These are phyloP conservation scores for Suillus occidentalis DNA, from an alignment of 768 basidiomycete species.

Conservation along the genomic window DNA sequence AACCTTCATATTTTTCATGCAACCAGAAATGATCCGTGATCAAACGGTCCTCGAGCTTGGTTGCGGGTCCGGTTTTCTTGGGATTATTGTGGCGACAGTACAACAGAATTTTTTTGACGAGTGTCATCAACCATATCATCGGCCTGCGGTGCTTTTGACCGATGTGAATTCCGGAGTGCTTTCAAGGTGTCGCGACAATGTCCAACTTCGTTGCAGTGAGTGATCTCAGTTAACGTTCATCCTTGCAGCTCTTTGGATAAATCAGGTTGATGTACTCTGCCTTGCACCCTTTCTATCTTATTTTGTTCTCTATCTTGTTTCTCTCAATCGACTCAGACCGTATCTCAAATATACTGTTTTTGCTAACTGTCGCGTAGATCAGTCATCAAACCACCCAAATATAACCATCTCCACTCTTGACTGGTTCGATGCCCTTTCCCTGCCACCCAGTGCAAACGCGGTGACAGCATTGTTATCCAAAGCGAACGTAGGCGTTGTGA, in stretches of 20 bases:
- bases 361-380: constrained; percentile 40
- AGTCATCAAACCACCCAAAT: constrained; percentile 48
- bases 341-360: not conserved
- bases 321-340: not conserved
- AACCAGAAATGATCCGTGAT: constrained; percentile 40
- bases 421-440: constrained; percentile 61
- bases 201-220: constrained; percentile 69
- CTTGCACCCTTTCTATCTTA: not conserved
- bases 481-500: constrained; percentile 52
- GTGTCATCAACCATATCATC: not conserved
- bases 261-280: not conserved
- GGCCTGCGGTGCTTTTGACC: constrained; percentile 48
- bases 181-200: constrained; percentile 56
- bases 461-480: constrained; percentile 39
- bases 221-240: constrained; percentile 7
- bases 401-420: constrained; percentile 53
- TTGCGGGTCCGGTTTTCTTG: constrained; percentile 75
- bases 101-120: constrained; percentile 38
- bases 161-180: constrained; percentile 69
- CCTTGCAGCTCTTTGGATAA: not conserved
- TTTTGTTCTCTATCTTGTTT: not conserved
- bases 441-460: constrained; percentile 16
- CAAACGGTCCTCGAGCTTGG: constrained; percentile 71
- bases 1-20: not conserved
- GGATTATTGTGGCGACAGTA: constrained; percentile 56